Evolutionary conservation across 306 rosid genomes (phyloP).

Genomic region (Astragalus glycyphyllos): DNA sequence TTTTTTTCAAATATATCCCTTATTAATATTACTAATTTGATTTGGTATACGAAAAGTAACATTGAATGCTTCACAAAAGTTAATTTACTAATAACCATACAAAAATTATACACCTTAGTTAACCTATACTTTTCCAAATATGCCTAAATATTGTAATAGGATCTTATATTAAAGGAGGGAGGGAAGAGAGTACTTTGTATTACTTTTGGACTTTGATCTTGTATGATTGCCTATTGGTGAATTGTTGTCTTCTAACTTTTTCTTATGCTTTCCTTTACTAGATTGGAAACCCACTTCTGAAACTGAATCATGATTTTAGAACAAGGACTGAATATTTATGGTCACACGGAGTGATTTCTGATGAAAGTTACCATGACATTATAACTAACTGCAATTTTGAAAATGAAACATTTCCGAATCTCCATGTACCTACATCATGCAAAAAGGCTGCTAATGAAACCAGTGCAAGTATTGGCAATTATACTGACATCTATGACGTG

Average conservation of each 20-base stretch:
- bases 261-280: slow-evolving; percentile 32
- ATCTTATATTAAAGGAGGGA: too few species aligned
- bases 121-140: too few species aligned
- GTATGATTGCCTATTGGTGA: background rate
- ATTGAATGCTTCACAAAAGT: too few species aligned
- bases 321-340: slow-evolving; percentile 81
- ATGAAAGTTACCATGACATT: slow-evolving; percentile 73
- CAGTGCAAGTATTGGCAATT: slow-evolving; percentile 55
- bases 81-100: too few species aligned
- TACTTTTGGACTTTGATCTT: background rate
- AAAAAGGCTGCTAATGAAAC: slow-evolving; percentile 56
- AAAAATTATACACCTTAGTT: too few species aligned
- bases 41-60: too few species aligned
- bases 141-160: too few species aligned
- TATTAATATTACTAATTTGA: too few species aligned
- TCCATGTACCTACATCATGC: slow-evolving; percentile 59
- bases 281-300: slow-evolving; percentile 96
- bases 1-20: too few species aligned
- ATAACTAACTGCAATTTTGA: slow-evolving; percentile 75
- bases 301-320: slow-evolving; percentile 66
- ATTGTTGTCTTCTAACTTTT: too few species aligned
- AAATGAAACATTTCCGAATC: too few species aligned
- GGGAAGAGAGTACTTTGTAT: too few species aligned
- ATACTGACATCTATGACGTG: slow-evolving; percentile 75
- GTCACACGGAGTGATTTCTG: slow-evolving; percentile 96